phyloP scores from a whole-genome alignment of 352 stramenopile genomes.

The Pilasporangium apinafurcum region DNA sequence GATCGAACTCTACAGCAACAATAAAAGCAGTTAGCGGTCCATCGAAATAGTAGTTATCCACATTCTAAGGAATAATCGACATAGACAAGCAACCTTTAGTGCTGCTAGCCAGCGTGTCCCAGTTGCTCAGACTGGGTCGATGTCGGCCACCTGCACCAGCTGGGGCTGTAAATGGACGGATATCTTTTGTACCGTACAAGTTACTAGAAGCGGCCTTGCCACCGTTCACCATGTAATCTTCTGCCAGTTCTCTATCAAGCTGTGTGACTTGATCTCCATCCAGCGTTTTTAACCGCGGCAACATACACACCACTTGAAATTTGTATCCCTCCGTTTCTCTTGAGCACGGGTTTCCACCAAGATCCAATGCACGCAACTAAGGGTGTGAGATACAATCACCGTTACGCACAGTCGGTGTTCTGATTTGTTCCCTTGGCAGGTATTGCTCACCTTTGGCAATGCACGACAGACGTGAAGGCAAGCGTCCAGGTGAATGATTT shows the following conservation, averaged over 20 bases:
- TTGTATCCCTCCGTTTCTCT: slow-evolving; percentile 61
- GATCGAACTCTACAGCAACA: slow-evolving; percentile 17
- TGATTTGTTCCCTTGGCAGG: too few species aligned
- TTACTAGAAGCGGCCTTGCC: slow-evolving; percentile 6
- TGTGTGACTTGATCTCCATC: slow-evolving; percentile 69
- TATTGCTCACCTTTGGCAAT: slow-evolving; percentile 30
- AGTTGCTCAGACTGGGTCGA: not conserved
- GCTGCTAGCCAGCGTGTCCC: slow-evolving; percentile 4
- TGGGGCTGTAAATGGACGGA: slow-evolving; percentile 31
- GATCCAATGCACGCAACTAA: slow-evolving; percentile 60
- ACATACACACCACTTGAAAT: slow-evolving; percentile 50
- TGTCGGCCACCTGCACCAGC: too few species aligned
- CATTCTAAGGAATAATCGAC: too few species aligned
- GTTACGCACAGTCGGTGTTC: not conserved
- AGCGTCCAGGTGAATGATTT: slow-evolving; percentile 32
- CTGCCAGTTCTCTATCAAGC: slow-evolving; percentile 64
- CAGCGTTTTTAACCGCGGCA: slow-evolving; percentile 61
- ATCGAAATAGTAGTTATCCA: too few species aligned
- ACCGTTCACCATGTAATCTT: slow-evolving; percentile 41
- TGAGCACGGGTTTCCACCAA: slow-evolving; percentile 72
- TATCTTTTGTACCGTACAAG: slow-evolving; percentile 2
- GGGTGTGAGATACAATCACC: not conserved
- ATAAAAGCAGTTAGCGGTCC: not conserved
- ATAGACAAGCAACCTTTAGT: too few species aligned
- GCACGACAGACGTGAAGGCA: slow-evolving; percentile 41